These are phyloP conservation scores for Heliamphora ciliata DNA, from an alignment of 179 eudicot genomes.

Conservation along the genomic window DNA sequence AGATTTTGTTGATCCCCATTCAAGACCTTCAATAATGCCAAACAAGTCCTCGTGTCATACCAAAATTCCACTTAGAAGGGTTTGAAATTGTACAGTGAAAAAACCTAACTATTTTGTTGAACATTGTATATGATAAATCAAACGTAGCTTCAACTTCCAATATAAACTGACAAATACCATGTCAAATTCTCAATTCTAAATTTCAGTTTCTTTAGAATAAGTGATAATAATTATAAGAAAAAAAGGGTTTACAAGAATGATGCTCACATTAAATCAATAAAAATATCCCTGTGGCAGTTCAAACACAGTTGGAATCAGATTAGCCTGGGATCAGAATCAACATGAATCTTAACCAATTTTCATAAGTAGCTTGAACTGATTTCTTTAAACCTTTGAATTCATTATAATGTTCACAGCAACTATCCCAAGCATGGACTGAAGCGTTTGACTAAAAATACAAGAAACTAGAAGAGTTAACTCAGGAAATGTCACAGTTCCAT, in stretches of 20 bases:
- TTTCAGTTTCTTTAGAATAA: not conserved
- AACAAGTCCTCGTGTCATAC: not conserved
- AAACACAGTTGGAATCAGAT: slow-evolving; percentile 8
- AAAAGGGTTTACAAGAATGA: not conserved
- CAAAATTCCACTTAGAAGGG: not conserved
- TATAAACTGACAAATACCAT: not conserved
- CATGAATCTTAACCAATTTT: slow-evolving; percentile 1
- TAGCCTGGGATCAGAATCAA: slow-evolving; percentile 2
- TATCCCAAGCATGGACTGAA: not conserved
- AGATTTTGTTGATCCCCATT: not conserved
- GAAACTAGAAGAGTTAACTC: not conserved
- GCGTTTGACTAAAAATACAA: not conserved
- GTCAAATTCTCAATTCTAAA: not conserved
- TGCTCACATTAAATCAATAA: not conserved
- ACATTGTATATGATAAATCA: not conserved
- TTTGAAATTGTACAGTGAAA: not conserved
- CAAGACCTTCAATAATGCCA: not conserved
- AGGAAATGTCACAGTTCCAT: not conserved
- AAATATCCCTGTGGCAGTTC: not conserved
- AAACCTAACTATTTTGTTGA: not conserved
- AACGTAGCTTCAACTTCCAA: not conserved
- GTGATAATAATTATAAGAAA: not conserved
- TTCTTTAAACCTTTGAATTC: not conserved
- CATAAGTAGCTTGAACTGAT: not conserved
- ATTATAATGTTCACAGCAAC: not conserved